A percentile compares a stretch with the other conserved stretches of the same genome.
Conservation (phyloP, 1,139 yeast genomes). For the Candida glucosophila region DNA sequence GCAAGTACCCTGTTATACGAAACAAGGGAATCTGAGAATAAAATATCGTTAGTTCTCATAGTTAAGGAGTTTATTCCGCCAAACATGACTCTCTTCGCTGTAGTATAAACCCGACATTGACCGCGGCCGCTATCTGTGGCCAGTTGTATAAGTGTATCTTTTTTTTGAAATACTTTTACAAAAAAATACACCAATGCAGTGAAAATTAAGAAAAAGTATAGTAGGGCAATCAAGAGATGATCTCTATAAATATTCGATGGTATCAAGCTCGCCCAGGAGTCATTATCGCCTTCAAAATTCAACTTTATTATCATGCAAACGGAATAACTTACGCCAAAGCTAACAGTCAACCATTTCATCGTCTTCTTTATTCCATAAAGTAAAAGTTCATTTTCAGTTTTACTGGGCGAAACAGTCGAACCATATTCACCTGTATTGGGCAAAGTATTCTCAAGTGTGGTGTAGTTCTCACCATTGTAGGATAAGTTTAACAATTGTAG, state of each 20-base stretch:
- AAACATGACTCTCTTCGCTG: constrained; percentile 42
- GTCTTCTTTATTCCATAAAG: constrained; percentile 26
- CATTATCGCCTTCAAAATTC: constrained; percentile 5
- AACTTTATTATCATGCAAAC: constrained; percentile 9
- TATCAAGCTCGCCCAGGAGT: not conserved
- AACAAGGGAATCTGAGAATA: constrained; percentile 73
- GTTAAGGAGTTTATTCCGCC: constrained; percentile 49
- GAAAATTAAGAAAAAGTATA: constrained; percentile 11
- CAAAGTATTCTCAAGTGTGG: constrained; percentile 14
- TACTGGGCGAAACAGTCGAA: constrained; percentile 22
- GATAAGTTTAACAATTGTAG: constrained; percentile 29
- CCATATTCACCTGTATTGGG: constrained; percentile 26
- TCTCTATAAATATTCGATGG: not conserved
- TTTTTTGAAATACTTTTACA: constrained; percentile 11
- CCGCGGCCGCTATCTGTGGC: no score
- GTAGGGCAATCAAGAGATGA: constrained; percentile 3
- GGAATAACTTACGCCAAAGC: constrained; percentile 12
- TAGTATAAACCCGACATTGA: constrained; percentile 35
- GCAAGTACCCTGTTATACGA: constrained; percentile 70
- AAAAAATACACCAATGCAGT: constrained; percentile 11
- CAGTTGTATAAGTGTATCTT: constrained; percentile 8
- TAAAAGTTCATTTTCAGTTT: constrained; percentile 22
- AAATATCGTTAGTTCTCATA: constrained; percentile 67
- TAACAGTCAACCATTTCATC: constrained; percentile 12
- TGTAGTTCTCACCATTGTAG: constrained; percentile 30